phyloP scores from a whole-genome alignment of 306 rosid species.

The Vicia villosa region DNA sequence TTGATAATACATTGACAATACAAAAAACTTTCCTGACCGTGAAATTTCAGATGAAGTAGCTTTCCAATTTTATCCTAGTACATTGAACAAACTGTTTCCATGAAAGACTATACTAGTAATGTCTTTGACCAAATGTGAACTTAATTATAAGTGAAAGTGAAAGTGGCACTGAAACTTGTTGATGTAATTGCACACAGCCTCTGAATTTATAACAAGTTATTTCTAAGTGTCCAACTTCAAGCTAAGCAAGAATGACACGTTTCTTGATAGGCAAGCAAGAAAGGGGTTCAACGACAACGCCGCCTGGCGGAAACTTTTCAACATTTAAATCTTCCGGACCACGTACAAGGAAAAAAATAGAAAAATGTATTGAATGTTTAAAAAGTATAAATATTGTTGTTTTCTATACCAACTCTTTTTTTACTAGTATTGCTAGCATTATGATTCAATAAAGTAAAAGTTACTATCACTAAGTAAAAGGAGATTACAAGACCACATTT shows the following conservation, averaged over 20 bases:
- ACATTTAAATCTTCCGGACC: neutral
- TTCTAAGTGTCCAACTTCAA: neutral
- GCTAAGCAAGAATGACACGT: neutral
- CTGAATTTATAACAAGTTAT: slow-evolving; percentile 3
- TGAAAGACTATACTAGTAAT: neutral
- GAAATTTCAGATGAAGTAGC: neutral
- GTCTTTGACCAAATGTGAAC: neutral
- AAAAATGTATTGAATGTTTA: too few species aligned
- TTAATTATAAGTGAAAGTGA: neutral
- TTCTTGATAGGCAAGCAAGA: neutral
- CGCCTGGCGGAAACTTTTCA: neutral
- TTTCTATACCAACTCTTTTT: too few species aligned
- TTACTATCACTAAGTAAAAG: too few species aligned
- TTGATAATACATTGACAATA: too few species aligned
- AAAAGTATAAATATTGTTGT: too few species aligned
- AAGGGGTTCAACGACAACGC: neutral
- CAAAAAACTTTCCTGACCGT: neutral
- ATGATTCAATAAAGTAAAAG: too few species aligned
- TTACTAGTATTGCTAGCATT: too few species aligned
- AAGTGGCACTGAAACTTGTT: neutral
- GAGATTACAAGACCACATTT: too few species aligned
- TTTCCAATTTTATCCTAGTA: neutral
- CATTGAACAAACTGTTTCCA: neutral
- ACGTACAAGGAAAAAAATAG: neutral
- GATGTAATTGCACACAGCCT: neutral